Conservation (phyloP, 1,284 basidiomycete genomes). For the Ustanciosporium gigantosporum region DNA sequence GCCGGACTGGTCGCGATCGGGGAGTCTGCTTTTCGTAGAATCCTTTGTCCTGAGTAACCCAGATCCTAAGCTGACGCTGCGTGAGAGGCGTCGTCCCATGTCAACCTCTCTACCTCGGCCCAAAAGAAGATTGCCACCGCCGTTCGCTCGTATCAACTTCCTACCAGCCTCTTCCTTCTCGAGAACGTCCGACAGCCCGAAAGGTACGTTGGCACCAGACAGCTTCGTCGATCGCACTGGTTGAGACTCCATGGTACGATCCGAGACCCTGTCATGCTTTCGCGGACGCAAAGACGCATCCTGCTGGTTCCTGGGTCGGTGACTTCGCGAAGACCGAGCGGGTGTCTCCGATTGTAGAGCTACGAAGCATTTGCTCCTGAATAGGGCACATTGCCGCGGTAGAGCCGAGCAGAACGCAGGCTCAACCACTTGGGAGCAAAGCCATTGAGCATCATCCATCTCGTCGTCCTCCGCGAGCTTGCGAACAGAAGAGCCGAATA, state of each 20-base stretch:
- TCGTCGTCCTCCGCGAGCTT: constrained; percentile 39
- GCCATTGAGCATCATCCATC: constrained; percentile 56
- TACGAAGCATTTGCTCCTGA: constrained; percentile 52
- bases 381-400: constrained; percentile 43
- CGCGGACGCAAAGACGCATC: no score
- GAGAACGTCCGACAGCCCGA: constrained; percentile 21
- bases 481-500: constrained; percentile 32
- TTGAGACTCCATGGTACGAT: no score
- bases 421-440: constrained; percentile 50
- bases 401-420: constrained; percentile 33
- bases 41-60: no score
- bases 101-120: constrained; percentile 32
- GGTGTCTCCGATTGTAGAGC: constrained; percentile 34
- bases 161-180: constrained; percentile 28
- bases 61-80: constrained; percentile 26
- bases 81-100: constrained; percentile 24
- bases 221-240: neutral
- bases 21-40: neutral
- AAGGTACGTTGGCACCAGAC: neutral
- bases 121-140: constrained; percentile 16
- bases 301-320: neutral
- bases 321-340: constrained; percentile 9
- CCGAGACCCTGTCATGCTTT: no score
- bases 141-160: constrained; percentile 11
- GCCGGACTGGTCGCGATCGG: no score